Evolutionary conservation across 23 red algal species (phyloP), one percentile per base, ranked within the genome.

Genomic region (Cyanidiococcus yangmingshanensis): DNA sequence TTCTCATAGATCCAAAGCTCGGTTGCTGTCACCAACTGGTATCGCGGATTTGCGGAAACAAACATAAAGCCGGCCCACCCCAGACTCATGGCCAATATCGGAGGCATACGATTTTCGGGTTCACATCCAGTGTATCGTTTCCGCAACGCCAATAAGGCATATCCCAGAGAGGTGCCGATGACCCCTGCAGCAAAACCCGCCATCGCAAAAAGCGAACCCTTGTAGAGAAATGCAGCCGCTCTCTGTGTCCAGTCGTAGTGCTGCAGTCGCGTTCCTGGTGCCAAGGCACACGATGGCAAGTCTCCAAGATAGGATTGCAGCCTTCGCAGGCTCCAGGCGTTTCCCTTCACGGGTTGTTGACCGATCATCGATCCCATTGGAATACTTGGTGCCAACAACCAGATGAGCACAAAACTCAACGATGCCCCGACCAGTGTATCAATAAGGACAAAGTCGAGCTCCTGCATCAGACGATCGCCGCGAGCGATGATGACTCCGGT

Each of bases 11-110:
- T 54, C 37, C 41, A 74, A 36, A 87, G 79, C 77, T 97, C 93
- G 37, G 81, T 40, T n/a, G 87, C 93, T 2, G 88, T 84, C 59
- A 97, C 50, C 39, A 87, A 41, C 75, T 97, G 93, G 83, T 97
- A 97, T 30, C 93, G 74, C 33, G 93, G 93, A 76, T 87, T 91
- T 67, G 80, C 79, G 41, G 76, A 83, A 25, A 97, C 54, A 71
- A 97, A 88, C 93, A 90, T 97, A 76, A 91, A 97, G 21, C 83
- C 87, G 1, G 93, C 93, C 93, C 93, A 97, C 39, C 79, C 93
- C 41, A 77, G 34, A 45, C 83, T 86, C 58, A 86, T 97, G 21
- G 76, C 34, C 34, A 83, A 37, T 35, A 97, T 76, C 37, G 82
- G 67, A 18, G 93, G 93, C 83, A 97, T 41, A 34, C 68, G 78